A percentile compares a stretch with the other conserved stretches of the same genome.
phyloP scores from a whole-genome alignment of 1,139 yeast genomes.

The Diutina ranongensis region DNA sequence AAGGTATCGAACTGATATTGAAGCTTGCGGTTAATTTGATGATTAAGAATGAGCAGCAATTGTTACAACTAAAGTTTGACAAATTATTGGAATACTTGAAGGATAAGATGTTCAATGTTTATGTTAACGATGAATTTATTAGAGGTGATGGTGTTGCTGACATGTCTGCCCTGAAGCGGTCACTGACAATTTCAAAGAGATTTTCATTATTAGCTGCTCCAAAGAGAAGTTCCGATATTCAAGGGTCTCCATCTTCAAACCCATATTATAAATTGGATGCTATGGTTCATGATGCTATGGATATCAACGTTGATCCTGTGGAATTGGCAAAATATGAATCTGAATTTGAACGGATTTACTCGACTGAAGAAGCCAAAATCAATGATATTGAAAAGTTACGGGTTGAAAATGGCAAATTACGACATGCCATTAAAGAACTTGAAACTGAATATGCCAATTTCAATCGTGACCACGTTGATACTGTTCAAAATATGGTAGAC shows the following conservation, averaged over 20 bases:
- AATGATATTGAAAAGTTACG: conserved; percentile 60
- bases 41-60: conserved; percentile 47
- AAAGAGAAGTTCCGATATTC: background rate
- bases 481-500: conserved; percentile 33
- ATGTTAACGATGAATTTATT: conserved; percentile 35
- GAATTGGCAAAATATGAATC: conserved; percentile 55
- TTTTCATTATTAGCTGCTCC: background rate
- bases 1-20: conserved; percentile 76
- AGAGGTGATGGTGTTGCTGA: conserved; percentile 6
- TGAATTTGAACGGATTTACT: conserved; percentile 67
- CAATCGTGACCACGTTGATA: conserved; percentile 59
- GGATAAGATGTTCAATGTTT: conserved; percentile 64
- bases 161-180: conserved; percentile 6
- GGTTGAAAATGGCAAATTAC: conserved; percentile 57
- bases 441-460: conserved; percentile 61
- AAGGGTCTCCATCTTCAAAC: conserved; percentile 11
- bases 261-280: conserved; percentile 50
- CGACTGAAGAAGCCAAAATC: conserved; percentile 53
- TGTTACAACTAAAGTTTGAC: conserved; percentile 62
- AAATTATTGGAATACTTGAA: conserved; percentile 64
- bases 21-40: conserved; percentile 74
- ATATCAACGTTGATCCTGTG: conserved; percentile 59
- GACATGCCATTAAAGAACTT: conserved; percentile 61
- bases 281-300: conserved; percentile 72
- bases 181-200: conserved; percentile 1